Evolutionary conservation across 2,329 filamentous ascomycete species (phyloP).

Genomic region (Alternaria brassicae): DNA sequence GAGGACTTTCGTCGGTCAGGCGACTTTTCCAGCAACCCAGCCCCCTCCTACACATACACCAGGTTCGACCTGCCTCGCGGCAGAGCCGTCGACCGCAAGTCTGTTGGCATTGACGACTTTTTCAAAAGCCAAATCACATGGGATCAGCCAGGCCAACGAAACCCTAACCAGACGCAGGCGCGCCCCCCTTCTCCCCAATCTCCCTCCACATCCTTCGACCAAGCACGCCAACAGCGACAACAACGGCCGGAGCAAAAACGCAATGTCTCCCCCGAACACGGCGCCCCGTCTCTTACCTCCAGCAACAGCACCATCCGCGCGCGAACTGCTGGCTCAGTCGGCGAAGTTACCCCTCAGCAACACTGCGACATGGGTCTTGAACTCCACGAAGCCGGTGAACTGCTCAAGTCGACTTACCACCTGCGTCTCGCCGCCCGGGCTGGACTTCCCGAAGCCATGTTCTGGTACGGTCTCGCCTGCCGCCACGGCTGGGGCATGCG

Average conservation of each 20-base stretch:
- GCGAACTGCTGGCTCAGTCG: constrained; percentile 52
- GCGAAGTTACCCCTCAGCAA: constrained; percentile 81
- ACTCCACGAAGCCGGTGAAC: constrained; percentile 83
- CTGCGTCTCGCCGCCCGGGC: constrained; percentile 86
- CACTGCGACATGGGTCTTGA: constrained; percentile 90
- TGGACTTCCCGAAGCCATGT: constrained; percentile 90
- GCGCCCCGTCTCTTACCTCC: constrained; percentile 48
- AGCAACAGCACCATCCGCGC: constrained; percentile 56
- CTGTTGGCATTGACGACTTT: constrained; percentile 49
- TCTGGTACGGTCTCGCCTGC: constrained; percentile 92
- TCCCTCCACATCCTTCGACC: constrained; percentile 48
- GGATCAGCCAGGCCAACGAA: constrained; percentile 58
- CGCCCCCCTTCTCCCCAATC: constrained; percentile 51
- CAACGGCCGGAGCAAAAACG: constrained; percentile 21
- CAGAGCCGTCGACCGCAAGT: constrained; percentile 72
- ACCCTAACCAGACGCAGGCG: constrained; percentile 39
- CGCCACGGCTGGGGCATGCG: constrained; percentile 98
- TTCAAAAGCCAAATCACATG: constrained; percentile 64
- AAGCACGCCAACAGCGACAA: constrained; percentile 28
- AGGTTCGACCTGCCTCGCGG: constrained; percentile 85
- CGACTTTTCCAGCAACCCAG: constrained; percentile 59
- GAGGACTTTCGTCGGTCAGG: constrained; percentile 68
- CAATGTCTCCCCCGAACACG: constrained; percentile 30
- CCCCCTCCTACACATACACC: constrained; percentile 83
- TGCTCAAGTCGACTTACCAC: constrained; percentile 96